phyloP scores from a whole-genome alignment of 495 filamentous ascomycete species.

The Chlorociboria aeruginascens region DNA sequence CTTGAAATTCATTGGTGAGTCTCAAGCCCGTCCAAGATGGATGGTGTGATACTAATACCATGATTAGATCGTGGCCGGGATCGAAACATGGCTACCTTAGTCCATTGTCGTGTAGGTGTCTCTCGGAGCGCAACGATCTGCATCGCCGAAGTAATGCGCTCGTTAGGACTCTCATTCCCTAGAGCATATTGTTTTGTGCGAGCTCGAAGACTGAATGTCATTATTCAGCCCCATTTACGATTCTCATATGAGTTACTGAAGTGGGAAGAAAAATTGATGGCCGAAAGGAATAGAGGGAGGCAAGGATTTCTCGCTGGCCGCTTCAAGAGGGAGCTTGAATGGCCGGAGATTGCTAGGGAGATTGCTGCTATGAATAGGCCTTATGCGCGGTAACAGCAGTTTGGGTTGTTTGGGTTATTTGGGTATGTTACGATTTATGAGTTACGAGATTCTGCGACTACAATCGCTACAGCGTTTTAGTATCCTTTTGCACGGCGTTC shows the following conservation, averaged over 20 bases:
- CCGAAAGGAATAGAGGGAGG: constrained; percentile 6
- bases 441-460: constrained; percentile 11
- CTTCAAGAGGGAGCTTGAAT: constrained; percentile 72
- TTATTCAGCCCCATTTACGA: constrained; percentile 48
- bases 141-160: constrained; percentile 93
- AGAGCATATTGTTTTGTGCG: constrained; percentile 94
- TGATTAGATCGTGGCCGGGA: constrained; percentile 58
- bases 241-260: constrained; percentile 71
- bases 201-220: constrained; percentile 66
- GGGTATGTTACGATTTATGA: neutral
- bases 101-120: constrained; percentile 94
- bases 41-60: neutral
- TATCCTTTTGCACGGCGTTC: neutral
- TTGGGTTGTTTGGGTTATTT: neutral
- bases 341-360: constrained; percentile 77
- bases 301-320: constrained; percentile 21
- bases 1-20: constrained; percentile 81
- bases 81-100: constrained; percentile 74
- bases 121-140: constrained; percentile 93
- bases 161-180: constrained; percentile 69
- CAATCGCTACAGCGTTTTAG: neutral
- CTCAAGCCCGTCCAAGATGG: neutral
- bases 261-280: constrained; percentile 66
- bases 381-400: constrained; percentile 36
- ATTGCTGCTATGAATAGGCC: constrained; percentile 93